These are phyloP conservation scores for Antarctomyces pellizariae DNA, from an alignment of 495 filamentous ascomycete genomes.

Conservation along the genomic window DNA sequence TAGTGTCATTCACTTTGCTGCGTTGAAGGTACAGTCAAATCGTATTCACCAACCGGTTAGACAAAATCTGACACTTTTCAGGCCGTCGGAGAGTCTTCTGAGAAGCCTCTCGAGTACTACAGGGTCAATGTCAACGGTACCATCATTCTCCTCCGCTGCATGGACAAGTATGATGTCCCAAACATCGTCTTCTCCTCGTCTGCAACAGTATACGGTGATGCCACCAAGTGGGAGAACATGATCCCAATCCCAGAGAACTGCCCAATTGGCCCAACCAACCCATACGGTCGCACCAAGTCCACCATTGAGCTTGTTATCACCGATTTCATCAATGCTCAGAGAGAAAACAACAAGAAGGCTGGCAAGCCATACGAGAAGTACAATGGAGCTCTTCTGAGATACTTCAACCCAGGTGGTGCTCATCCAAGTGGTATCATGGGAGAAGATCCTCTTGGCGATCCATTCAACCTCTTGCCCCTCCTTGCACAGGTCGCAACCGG, in stretches of 20 bases:
- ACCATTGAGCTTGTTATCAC: slow-evolving; percentile 78
- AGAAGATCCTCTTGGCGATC: slow-evolving; percentile 87
- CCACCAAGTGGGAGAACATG: slow-evolving; percentile 90
- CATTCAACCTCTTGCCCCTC: slow-evolving; percentile 85
- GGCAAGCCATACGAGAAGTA: slow-evolving; percentile 57
- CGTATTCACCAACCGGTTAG: slow-evolving; percentile 1
- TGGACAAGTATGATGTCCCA: slow-evolving; percentile 70
- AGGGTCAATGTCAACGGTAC: slow-evolving; percentile 86
- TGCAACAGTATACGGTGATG: slow-evolving; percentile 93
- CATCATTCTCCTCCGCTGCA: slow-evolving; percentile 65
- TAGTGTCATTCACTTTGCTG: slow-evolving; percentile 96
- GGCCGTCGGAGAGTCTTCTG: slow-evolving; percentile 90
- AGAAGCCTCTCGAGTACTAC: slow-evolving; percentile 96
- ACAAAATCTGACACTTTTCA: slow-evolving; percentile 13
- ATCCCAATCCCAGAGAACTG: slow-evolving; percentile 96
- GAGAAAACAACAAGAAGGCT: slow-evolving; percentile 58
- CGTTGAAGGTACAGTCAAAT: slow-evolving; percentile 50
- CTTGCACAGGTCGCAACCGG: slow-evolving; percentile 90
- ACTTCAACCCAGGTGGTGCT: slow-evolving; percentile 92
- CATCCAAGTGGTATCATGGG: slow-evolving; percentile 97
- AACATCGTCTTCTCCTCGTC: slow-evolving; percentile 97
- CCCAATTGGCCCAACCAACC: slow-evolving; percentile 89
- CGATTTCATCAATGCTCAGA: slow-evolving; percentile 71
- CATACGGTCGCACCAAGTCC: slow-evolving; percentile 88
- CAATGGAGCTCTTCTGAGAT: slow-evolving; percentile 84